A percentile compares a stretch with the other conserved stretches of the same genome.
phyloP scores from a whole-genome alignment of 2,329 filamentous ascomycete species.

The Epichloe brachyelytri region DNA sequence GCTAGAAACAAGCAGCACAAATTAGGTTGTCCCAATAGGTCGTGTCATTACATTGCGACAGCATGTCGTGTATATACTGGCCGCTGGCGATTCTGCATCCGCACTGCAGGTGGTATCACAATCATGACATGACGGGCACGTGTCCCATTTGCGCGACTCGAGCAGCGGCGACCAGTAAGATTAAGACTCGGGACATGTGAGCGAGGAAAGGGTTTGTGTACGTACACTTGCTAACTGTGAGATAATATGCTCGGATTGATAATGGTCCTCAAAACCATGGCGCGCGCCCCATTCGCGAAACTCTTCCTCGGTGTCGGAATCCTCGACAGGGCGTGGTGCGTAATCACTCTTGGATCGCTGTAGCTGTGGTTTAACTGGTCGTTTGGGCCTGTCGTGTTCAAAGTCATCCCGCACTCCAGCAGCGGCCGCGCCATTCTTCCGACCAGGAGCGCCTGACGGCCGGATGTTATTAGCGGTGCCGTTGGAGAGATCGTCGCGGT shows the following conservation, averaged over 20 bases:
- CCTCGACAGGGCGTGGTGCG: constrained; percentile 27
- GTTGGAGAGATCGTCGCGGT: constrained; percentile 16
- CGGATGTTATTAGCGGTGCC: constrained; percentile 22
- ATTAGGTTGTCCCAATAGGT: background rate
- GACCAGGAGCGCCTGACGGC: constrained; percentile 33
- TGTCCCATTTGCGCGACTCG: constrained; percentile 5
- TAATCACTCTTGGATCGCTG: constrained; percentile 46
- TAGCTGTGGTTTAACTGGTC: constrained; percentile 36
- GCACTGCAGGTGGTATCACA: constrained; percentile 3
- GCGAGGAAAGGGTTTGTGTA: constrained; percentile 2
- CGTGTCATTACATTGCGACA: background rate
- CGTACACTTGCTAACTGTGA: constrained; percentile 68
- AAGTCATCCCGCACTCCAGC: constrained; percentile 19
- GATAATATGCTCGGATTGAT: constrained; percentile 81
- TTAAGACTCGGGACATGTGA: background rate
- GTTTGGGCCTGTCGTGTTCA: constrained; percentile 22
- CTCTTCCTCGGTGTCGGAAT: constrained; percentile 29
- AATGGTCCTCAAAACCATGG: constrained; percentile 87
- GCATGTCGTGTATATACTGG: background rate
- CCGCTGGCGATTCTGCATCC: background rate
- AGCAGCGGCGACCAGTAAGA: background rate
- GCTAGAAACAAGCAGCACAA: background rate
- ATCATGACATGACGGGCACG: constrained; percentile 2
- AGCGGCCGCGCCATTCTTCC: constrained; percentile 21
- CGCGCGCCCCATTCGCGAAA: constrained; percentile 46